Base-by-base conservation (phyloP, 225 moss, liverwort and hornwort species). In the Straminergon stramineum region DNA sequence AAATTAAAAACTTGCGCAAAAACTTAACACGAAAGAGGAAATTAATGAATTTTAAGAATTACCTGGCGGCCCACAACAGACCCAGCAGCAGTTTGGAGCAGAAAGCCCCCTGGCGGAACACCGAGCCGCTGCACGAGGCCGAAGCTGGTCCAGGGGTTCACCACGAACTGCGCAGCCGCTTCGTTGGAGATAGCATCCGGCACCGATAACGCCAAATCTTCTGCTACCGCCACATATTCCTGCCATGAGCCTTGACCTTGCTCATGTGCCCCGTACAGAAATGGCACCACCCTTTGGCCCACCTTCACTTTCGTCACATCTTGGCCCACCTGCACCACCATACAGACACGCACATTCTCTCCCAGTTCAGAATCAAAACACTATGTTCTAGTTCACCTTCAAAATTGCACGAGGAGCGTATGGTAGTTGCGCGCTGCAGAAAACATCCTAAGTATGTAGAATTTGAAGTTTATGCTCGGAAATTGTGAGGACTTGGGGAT, bases 211-310 rank as follows among this genome's bases (percentile, higher is more conserved):
- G 24, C 83, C 83, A 75, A 31, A 17, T 83, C 64, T 37, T 88
- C 88, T 6, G 83, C 15, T 37, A 88, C 75, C 24, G 3, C 39
- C 5, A 88, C 88, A 7, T 53, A 88, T 41, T 88, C 88, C 16
- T 88, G 88, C 83, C 88, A 88, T 0, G 88, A 88, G 82, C 88
- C 88, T 39, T 88, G 74, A 1, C 88, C 88, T 83, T 83, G 74
- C 53, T 88, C 83, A 27, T 75, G 83, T 12, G 41, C 22, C 13
- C 22, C 52, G 53, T 82, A 43, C 39, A 83, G 22, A 53, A 88
- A 83, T 2, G 88, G 88, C n/a, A 88, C 88, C 75, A 88, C 88
- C 32, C 83, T 51, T 75, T 88, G 83, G 23, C 88, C 88, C 88
- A 82, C 83, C 64, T 63, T 75, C 88, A 88, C 83, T 64, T 88